Base-by-base conservation (phyloP, 2,329 filamentous ascomycete genomes). In the Sporothrix dimorphospora region DNA sequence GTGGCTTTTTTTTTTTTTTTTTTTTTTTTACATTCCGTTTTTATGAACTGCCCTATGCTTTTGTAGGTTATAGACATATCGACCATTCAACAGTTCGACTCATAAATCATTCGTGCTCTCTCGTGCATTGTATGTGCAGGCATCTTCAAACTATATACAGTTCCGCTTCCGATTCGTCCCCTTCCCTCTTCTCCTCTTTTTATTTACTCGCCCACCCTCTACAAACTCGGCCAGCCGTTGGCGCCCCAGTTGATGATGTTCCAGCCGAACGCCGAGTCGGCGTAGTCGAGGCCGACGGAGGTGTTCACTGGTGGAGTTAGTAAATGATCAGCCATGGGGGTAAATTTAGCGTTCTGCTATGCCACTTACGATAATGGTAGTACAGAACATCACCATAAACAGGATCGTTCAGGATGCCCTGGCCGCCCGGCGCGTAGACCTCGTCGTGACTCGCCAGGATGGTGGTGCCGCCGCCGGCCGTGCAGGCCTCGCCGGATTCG, bases 291-390 rank as follows among this genome's bases (percentile, higher is more conserved):
- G 27, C 69, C 55, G 40, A 70, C n/a, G 4, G 67, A 70, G 16
- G 67, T 59, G 53, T 70, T 70, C 40, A 70, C 67, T 70, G 24
- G 7, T 9, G 4, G n/a, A 4, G 38, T 63, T 63, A 63, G 59
- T 42, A n/a, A n/a, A n/a, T n/a, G n/a, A n/a, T n/a, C n/a, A n/a
- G n/a, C n/a, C n/a, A n/a, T n/a, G n/a, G n/a, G n/a, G n/a, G n/a
- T n/a, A n/a, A n/a, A n/a, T n/a, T n/a, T n/a, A n/a, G n/a, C n/a
- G n/a, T n/a, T n/a, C n/a, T n/a, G n/a, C n/a, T n/a, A n/a, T n/a
- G n/a, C n/a, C n/a, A n/a, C n/a, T 19, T 53, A 71, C 90, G 90
- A 75, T 90, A 88, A 76, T 91, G 90, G 78, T 90, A 90, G 7
- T 91, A 80, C 9, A 91, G 82, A 6, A 85, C 82, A 1, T 88